Conservation (phyloP, 192 early-diverging fungal genomes). For the Coemansia sp. region DNA sequence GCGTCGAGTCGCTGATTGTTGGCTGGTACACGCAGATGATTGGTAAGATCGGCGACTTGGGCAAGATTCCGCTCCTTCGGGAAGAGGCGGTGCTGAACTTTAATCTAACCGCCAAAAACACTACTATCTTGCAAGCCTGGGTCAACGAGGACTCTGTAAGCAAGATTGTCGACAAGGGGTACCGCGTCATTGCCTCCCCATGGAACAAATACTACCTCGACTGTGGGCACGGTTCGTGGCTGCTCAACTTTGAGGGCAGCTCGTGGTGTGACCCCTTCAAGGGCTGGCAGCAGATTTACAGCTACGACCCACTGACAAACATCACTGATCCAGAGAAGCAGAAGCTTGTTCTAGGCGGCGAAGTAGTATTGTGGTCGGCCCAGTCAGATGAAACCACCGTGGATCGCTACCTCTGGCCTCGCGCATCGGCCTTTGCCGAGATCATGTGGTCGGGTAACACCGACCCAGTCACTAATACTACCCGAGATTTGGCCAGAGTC, state of each 20-base stretch:
- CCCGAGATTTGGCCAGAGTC: slow-evolving; percentile 59
- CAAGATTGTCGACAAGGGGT: slow-evolving; percentile 58
- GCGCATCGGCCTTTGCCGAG: slow-evolving; percentile 66
- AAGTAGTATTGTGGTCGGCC: slow-evolving; percentile 68
- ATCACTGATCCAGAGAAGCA: slow-evolving; percentile 57
- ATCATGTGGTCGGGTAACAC: slow-evolving; percentile 68
- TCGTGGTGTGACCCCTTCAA: slow-evolving; percentile 75
- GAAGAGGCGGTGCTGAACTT: slow-evolving; percentile 65
- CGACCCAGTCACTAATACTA: slow-evolving; percentile 48
- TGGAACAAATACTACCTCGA: slow-evolving; percentile 69
- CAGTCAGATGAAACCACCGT: slow-evolving; percentile 60
- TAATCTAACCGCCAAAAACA: slow-evolving; percentile 59
- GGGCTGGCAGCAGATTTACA: slow-evolving; percentile 70
- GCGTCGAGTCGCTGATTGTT: slow-evolving; percentile 33
- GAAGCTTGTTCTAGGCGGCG: slow-evolving; percentile 63
- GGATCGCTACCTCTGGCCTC: slow-evolving; percentile 67
- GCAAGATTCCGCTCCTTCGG: slow-evolving; percentile 70
- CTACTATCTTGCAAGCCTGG: slow-evolving; percentile 67
- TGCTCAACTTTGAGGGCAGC: slow-evolving; percentile 60
- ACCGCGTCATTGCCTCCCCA: slow-evolving; percentile 60
- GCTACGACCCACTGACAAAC: slow-evolving; percentile 59
- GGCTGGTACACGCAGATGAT: slow-evolving; percentile 38
- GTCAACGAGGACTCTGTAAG: slow-evolving; percentile 57
- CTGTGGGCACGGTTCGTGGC: slow-evolving; percentile 74
- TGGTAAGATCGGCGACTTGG: slow-evolving; percentile 54